A percentile compares a stretch with the other conserved stretches of the same genome.
Conservation (phyloP, 257 asterid genomes). For the Nicotiana benthamiana region DNA sequence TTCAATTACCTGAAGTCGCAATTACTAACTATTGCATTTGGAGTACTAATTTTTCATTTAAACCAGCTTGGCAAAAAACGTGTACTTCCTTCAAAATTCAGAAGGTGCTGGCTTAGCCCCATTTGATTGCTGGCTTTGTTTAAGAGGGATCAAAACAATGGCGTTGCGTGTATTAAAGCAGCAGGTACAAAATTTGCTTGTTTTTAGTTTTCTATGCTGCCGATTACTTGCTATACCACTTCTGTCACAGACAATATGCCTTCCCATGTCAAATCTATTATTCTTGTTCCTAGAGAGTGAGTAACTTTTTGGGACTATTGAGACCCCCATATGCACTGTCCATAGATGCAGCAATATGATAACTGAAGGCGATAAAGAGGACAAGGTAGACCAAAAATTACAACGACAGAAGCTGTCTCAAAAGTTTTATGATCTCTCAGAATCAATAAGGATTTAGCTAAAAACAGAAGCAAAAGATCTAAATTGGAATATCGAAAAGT, state of each 20-base stretch:
- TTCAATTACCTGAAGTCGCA: neutral
- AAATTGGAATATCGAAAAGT: too few relatives aligned
- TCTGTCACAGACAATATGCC: neutral
- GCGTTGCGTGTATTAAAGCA: conserved; percentile 89
- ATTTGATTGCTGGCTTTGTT: conserved; percentile 95
- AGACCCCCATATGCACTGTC: too few relatives aligned
- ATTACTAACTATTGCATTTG: neutral
- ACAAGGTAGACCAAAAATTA: too few relatives aligned
- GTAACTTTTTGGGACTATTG: too few relatives aligned
- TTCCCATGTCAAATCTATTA: neutral
- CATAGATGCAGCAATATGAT: too few relatives aligned
- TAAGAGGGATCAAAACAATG: conserved; percentile 96
- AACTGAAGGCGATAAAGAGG: too few relatives aligned
- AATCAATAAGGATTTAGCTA: too few relatives aligned
- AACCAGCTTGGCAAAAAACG: conserved; percentile 62
- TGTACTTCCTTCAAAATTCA: conserved; percentile 86
- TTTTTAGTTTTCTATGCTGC: neutral
- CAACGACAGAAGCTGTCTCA: too few relatives aligned
- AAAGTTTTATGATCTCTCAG: too few relatives aligned
- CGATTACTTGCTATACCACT: neutral
- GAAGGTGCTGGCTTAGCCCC: conserved; percentile 99
- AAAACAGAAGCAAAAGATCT: too few relatives aligned
- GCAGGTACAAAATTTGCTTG: conserved; percentile 36
- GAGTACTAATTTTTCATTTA: neutral
- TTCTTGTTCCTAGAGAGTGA: too few relatives aligned